Base-by-base conservation (phyloP, 1,139 yeast species). In the Sugiyamaella pinicola region DNA sequence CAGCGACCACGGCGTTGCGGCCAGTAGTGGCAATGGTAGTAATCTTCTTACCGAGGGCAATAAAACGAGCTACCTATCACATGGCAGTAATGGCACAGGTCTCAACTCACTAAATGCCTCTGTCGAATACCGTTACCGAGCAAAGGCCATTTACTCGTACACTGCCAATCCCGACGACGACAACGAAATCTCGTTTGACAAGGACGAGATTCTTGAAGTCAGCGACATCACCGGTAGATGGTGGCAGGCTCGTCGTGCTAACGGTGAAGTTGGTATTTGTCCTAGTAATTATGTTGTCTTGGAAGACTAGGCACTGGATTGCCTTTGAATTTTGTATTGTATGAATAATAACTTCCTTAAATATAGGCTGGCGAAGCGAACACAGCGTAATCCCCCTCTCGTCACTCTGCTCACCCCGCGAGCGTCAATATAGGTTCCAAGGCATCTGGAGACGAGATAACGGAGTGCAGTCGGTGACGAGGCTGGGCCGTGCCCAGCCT, bases 161-260 rank as follows among this genome's bases (percentile, higher is more conserved):
- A 84, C 83, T 55, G 97, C 98, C n/a, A 89, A 87, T 64, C 95
- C 95, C 2, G 95, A 87, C 52, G 99, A 93, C 70, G 88, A 87
- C 57, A 93, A 93, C 67, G 99, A 93, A 72, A 81, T 93, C 40
- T 86, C 96, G 4, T 93, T 93, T 66, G 82, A 79, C 57, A 90
- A 91, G 70, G 97, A 93, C 56, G 99, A 93, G 69, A 75, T 90
- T 24, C 79, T 93, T 68, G 91, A 87, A 64, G 96, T 93, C 44
- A 90, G 89, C 63, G 98, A 93, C 66, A 87, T 89, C 55, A 89
- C 88, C 60, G 97, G 98, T 50, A 85, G 95, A 73, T 93, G 99
- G 99, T 93, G 98, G 98, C 96, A 90, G 72, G 98, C 96, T 33
- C 82, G 87, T 67, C 82, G 91, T 66, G 78, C 85, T 17, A 85